These are phyloP conservation scores for Scheffersomyces coipomensis DNA, from an alignment of 805 yeast genomes.

Conservation along the genomic window DNA sequence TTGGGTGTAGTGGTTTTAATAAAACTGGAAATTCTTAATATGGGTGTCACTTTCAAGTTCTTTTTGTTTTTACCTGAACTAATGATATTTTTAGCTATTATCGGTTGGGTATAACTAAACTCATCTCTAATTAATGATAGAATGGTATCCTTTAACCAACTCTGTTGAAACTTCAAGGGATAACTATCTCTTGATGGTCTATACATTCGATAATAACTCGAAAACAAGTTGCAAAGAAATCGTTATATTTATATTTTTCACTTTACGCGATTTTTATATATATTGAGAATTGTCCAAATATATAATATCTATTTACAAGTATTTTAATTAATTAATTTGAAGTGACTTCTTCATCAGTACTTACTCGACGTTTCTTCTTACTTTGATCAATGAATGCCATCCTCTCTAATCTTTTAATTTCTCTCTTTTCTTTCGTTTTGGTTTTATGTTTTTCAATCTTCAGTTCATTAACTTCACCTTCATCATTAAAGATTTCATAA, in stretches of 20 bases:
- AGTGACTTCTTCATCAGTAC: slow-evolving; percentile 6
- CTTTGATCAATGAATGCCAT: slow-evolving; percentile 13
- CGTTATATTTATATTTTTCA: neutral
- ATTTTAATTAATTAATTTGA: neutral
- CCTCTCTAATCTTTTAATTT: slow-evolving; percentile 32
- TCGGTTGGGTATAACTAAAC: slow-evolving; percentile 7
- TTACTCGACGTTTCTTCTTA: slow-evolving; percentile 19
- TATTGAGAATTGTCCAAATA: neutral
- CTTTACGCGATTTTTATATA: neutral
- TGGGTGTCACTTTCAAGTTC: slow-evolving; percentile 16
- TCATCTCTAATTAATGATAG: slow-evolving; percentile 3
- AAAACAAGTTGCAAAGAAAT: neutral
- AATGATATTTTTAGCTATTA: slow-evolving; percentile 16
- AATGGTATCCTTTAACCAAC: slow-evolving; percentile 20
- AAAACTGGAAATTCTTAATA: slow-evolving; percentile 26
- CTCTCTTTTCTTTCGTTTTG: slow-evolving; percentile 31
- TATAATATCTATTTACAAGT: neutral
- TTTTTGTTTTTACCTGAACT: no score
- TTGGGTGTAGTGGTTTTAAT: slow-evolving; percentile 16
- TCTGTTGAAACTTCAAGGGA: slow-evolving; percentile 21
- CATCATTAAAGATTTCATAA: slow-evolving; percentile 22
- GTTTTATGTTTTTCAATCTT: slow-evolving; percentile 21
- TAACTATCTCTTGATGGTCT: neutral
- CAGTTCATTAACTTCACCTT: slow-evolving; percentile 16
- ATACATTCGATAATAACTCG: neutral